A percentile compares a stretch with the other conserved stretches of the same genome.
Conservation (phyloP, 129 eudicot genomes). For the Lonicera japonica region DNA sequence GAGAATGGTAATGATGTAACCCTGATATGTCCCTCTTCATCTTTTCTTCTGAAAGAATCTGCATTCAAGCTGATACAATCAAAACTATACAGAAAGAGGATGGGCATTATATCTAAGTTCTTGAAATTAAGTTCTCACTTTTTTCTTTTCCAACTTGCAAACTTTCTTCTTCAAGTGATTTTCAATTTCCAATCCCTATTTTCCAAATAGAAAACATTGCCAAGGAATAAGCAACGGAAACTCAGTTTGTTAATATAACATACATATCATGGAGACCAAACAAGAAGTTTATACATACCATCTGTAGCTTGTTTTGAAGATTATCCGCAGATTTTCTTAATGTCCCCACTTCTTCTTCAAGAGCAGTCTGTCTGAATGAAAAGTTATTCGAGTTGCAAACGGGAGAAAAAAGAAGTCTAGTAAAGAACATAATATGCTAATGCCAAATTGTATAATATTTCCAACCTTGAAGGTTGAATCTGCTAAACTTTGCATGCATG, state of each 20-base stretch:
- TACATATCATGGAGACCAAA: conserved; percentile 1
- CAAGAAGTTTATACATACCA: conserved; percentile 39
- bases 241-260: background rate
- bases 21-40: conserved; percentile 38
- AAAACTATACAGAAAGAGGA: conserved; percentile 10
- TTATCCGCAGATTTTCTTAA: conserved; percentile 47
- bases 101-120: conserved; percentile 1
- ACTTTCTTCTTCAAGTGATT: conserved; percentile 65
- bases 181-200: conserved; percentile 81
- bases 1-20: conserved; percentile 42
- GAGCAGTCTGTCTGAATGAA: conserved; percentile 70
- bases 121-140: conserved; percentile 31
- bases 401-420: background rate
- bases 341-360: conserved; percentile 61
- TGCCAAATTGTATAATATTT: no score
- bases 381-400: conserved; percentile 42
- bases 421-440: no score
- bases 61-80: conserved; percentile 22
- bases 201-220: background rate
- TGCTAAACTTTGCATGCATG: conserved; percentile 3
- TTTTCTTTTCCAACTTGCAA: conserved; percentile 50
- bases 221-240: conserved; percentile 3
- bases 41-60: conserved; percentile 44
- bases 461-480: no score
- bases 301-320: conserved; percentile 49